Conservation (phyloP, 306 rosid species). For the Sechiopsis laciniata region DNA sequence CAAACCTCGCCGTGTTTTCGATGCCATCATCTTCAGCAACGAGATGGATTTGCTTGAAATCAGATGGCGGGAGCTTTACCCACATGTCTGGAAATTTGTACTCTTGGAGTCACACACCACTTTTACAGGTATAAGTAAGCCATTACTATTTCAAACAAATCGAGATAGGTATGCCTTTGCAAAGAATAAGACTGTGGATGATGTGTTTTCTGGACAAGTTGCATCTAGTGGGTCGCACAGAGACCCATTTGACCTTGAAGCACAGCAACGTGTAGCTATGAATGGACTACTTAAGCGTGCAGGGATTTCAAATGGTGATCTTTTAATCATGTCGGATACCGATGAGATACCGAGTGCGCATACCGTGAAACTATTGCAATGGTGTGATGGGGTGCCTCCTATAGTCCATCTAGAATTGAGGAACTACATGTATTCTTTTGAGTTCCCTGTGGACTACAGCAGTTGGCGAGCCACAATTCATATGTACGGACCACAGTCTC, state of each 20-base stretch:
- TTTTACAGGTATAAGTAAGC: slow-evolving; percentile 78
- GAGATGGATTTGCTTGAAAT: slow-evolving; percentile 84
- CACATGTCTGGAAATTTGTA: slow-evolving; percentile 64
- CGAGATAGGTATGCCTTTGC: slow-evolving; percentile 57
- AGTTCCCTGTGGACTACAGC: slow-evolving; percentile 81
- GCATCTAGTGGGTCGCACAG: slow-evolving; percentile 32
- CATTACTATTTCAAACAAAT: slow-evolving; percentile 47
- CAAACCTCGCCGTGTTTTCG: slow-evolving; percentile 58
- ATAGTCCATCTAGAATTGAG: slow-evolving; percentile 73
- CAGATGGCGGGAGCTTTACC: slow-evolving; percentile 74
- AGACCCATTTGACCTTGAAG: slow-evolving; percentile 65
- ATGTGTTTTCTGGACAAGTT: slow-evolving; percentile 40
- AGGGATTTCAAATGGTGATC: slow-evolving; percentile 58
- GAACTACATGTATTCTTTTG: slow-evolving; percentile 84
- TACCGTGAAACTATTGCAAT: slow-evolving; percentile 65
- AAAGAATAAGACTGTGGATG: slow-evolving; percentile 39
- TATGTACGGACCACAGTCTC: slow-evolving; percentile 40
- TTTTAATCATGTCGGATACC: slow-evolving; percentile 66
- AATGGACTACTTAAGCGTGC: slow-evolving; percentile 47
- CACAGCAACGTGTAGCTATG: slow-evolving; percentile 60
- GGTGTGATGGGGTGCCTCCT: slow-evolving; percentile 87
- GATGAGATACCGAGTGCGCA: slow-evolving; percentile 91
- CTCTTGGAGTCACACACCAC: slow-evolving; percentile 75
- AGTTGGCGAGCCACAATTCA: slow-evolving; percentile 85
- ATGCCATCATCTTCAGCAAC: slow-evolving; percentile 80